Evolutionary conservation across 306 rosid genomes (phyloP).

Genomic region (Medicago arabica): DNA sequence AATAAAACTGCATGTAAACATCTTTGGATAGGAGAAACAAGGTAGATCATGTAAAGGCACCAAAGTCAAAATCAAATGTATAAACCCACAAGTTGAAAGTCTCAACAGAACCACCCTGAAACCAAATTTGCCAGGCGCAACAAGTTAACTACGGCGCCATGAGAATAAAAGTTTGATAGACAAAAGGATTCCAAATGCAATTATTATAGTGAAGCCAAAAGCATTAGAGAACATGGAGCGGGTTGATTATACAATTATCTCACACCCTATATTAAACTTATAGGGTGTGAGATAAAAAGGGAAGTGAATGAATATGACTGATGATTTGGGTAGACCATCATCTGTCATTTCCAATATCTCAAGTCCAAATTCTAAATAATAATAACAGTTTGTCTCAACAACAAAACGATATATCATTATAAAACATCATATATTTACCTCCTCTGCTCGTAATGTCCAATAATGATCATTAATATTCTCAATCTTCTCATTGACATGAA

Average conservation of each 20-base stretch:
- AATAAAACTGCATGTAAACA: background rate
- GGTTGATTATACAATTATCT: background rate
- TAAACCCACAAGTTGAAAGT: background rate
- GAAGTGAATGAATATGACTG: background rate
- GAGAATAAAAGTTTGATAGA: background rate
- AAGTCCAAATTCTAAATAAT: background rate
- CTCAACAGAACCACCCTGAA: background rate
- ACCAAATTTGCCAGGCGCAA: background rate
- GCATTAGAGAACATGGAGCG: background rate
- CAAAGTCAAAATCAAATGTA: background rate
- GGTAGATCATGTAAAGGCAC: constrained; percentile 1
- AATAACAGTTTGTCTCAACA: background rate
- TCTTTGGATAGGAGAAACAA: background rate
- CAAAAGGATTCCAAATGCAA: background rate
- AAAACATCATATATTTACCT: constrained; percentile 50
- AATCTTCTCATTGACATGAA: constrained; percentile 67
- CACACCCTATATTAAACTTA: background rate
- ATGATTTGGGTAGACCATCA: background rate
- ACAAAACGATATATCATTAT: constrained; percentile 3
- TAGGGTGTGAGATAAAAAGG: background rate
- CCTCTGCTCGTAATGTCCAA: constrained; percentile 88
- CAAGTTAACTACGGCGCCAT: background rate
- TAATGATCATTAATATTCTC: constrained; percentile 56
- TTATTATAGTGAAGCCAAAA: background rate
- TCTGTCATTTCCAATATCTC: background rate